Evolutionary conservation across 305 asterid species (phyloP), one percentile per base, ranked within the genome.

Genomic region (Solanum aculeatissimum): DNA sequence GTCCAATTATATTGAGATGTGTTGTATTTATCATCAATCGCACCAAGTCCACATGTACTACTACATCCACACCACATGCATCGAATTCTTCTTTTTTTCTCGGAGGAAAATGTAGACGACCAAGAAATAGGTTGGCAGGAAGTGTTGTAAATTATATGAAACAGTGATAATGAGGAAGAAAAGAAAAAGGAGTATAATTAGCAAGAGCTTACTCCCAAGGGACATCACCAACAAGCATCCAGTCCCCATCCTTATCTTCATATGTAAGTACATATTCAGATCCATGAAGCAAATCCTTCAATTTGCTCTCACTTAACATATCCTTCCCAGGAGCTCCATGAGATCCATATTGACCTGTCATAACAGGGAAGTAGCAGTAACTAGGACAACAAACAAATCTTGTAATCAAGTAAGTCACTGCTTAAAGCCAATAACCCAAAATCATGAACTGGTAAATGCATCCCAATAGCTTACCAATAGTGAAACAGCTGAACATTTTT

Each of bases 151-250:
- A 18, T 16, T 4, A 77, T 27, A 27, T 12, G 6, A 25, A 51
- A 77, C 82, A 27, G 16, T 9, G 40, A 27, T 51, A 14, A 57
- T 11, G 38, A 6, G n/a, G 27, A 23, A 27, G 53, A 70, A 85
- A 18, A 60, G 6, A n/a, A 43, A 57, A 6, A 42, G 11, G 62
- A 35, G 79, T 79, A 43, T 7, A 84, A 29, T 18, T 27, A 66
- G 74, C 13, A 43, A 23, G 84, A 88, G 65, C 95, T 92, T 89
- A 93, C 97, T 90, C 93, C 97, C 96, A 91, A 25, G 95, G 95
- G 32, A 92, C 96, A 88, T 92, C 96, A 54, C 96, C 94, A 11
- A 91, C 94, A 57, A 93, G 97, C 97, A 93, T 93, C 97, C 94
- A 90, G 84, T 93, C 97, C 27, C 92, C 94, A 90, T 93, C 95